phyloP scores from a whole-genome alignment of 2,329 filamentous ascomycete genomes.

The Colletotrichum cereale region DNA sequence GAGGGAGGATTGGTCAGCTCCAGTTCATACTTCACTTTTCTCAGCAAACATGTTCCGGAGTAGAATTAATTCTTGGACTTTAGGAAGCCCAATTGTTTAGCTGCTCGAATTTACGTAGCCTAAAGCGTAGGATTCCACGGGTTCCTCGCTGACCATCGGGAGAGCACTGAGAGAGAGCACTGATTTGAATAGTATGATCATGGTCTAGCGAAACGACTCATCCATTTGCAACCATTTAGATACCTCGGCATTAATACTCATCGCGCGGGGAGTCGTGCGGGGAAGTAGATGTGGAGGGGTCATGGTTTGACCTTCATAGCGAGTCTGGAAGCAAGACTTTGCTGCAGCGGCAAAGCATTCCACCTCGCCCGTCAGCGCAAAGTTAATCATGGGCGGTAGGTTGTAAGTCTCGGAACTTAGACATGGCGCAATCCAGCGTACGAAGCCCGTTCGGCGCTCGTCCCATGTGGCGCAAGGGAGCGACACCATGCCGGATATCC shows the following conservation, averaged over 20 bases:
- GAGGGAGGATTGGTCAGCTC: background rate
- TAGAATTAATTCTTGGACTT: background rate
- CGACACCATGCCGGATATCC: background rate
- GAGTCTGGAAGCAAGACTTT: background rate
- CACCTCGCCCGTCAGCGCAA: background rate
- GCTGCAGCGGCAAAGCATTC: too few species aligned
- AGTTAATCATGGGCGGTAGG: background rate
- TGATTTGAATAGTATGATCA: background rate
- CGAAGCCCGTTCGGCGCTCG: too few species aligned
- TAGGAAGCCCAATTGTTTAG: background rate
- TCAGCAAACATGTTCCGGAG: background rate
- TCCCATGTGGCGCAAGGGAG: background rate
- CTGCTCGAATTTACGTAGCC: too few species aligned
- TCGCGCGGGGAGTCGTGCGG: conserved; percentile 9
- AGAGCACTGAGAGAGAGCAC: background rate
- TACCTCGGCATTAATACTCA: conserved; percentile 8
- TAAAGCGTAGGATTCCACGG: background rate
- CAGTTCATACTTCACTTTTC: background rate
- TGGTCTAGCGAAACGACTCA: background rate
- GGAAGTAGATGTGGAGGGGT: conserved; percentile 16
- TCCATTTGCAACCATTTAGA: background rate
- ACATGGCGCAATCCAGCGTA: background rate
- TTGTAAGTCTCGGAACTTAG: background rate
- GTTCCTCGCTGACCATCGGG: too few species aligned
- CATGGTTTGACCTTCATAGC: background rate